These are phyloP conservation scores for Colletotrichum noveboracense DNA, from an alignment of 2,329 filamentous ascomycete species.

Conservation along the genomic window DNA sequence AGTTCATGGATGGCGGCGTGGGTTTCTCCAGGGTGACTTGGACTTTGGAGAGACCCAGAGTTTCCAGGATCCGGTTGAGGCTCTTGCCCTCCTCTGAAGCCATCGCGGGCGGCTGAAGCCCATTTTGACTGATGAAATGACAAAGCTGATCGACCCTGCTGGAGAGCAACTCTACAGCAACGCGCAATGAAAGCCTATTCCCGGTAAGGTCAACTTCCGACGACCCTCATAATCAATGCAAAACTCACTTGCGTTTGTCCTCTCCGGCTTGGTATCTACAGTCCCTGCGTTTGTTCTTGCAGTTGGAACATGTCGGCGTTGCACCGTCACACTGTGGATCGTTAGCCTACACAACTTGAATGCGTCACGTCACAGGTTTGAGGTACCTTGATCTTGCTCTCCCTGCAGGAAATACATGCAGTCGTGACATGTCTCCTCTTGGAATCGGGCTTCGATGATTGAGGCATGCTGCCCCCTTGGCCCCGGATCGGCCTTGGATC, in stretches of 20 bases:
- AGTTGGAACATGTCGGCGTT: slow-evolving; percentile 7
- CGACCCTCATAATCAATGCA: not conserved
- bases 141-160: slow-evolving; percentile 24
- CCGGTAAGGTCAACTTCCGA: not conserved
- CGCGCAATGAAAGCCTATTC: slow-evolving; percentile 2
- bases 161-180: slow-evolving; percentile 5
- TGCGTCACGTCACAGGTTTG: too few relatives aligned
- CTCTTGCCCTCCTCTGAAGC: slow-evolving; percentile 20
- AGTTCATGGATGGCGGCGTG: not conserved
- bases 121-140: slow-evolving; percentile 45
- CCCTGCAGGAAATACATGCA: slow-evolving; percentile 47
- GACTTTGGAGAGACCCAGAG: not conserved
- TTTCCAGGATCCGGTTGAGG: not conserved
- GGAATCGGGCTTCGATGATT: not conserved
- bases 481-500: not conserved
- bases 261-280: slow-evolving; percentile 6
- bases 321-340: not conserved
- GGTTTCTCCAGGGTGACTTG: not conserved
- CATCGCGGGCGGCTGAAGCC: slow-evolving; percentile 42
- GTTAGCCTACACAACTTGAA: too few relatives aligned
- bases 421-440: slow-evolving; percentile 46
- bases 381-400: slow-evolving; percentile 50
- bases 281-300: not conserved
- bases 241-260: slow-evolving; percentile 14
- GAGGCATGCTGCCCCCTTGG: not conserved